These are phyloP conservation scores for Leccinum pachyderme DNA, from an alignment of 1,284 basidiomycete genomes.

Conservation along the genomic window DNA sequence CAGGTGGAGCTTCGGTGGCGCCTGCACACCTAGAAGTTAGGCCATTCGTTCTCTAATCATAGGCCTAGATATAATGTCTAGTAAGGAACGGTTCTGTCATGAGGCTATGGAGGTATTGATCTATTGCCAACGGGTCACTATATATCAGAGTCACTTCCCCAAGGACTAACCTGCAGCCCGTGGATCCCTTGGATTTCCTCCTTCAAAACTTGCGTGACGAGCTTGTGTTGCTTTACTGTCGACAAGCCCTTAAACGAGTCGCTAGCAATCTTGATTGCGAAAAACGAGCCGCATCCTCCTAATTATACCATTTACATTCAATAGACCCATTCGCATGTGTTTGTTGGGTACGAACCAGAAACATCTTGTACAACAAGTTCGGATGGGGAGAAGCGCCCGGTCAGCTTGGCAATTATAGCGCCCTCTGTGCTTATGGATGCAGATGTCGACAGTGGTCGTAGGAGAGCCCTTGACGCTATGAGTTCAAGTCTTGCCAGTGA, in stretches of 20 bases:
- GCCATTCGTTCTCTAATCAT: conserved; percentile 7
- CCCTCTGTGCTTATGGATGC: conserved; percentile 25
- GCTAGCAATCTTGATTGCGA: conserved; percentile 88
- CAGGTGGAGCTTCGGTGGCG: not conserved
- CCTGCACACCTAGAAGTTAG: not conserved
- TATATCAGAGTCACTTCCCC: not conserved
- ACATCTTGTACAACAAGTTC: conserved; percentile 84
- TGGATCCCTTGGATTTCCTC: conserved; percentile 91
- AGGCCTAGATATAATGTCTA: conserved; percentile 6
- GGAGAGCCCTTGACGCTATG: conserved; percentile 16
- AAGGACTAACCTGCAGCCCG: conserved; percentile 78
- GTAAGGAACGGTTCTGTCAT: not conserved
- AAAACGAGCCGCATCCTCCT: conserved; percentile 98
- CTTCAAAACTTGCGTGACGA: conserved; percentile 88
- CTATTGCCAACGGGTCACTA: conserved; percentile 20
- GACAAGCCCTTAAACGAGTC: conserved; percentile 82
- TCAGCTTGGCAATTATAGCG: conserved; percentile 71
- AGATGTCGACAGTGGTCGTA: conserved; percentile 25
- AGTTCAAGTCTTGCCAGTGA: conserved; percentile 27
- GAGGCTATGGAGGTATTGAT: conserved; percentile 28
- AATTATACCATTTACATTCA: conserved; percentile 2
- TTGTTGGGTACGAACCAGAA: conserved; percentile 58
- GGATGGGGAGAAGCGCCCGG: conserved; percentile 70
- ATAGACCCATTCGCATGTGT: not conserved
- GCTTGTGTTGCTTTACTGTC: conserved; percentile 90